Conservation (phyloP, 2,329 filamentous ascomycete species). For the Pseudopyricularia javanii region DNA sequence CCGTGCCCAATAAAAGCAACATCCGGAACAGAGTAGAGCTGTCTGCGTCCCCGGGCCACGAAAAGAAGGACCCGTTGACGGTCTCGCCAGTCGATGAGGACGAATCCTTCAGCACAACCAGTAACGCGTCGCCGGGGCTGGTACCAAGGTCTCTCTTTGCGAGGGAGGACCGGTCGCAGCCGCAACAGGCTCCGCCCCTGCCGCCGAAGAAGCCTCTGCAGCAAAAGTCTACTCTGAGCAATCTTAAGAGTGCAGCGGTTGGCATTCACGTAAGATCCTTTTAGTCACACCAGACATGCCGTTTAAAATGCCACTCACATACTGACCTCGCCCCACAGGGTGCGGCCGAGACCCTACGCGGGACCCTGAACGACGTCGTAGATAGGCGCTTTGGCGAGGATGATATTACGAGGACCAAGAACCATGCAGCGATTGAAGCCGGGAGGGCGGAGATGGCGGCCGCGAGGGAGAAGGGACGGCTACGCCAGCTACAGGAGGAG, state of each 20-base stretch:
- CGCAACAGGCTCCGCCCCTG: background rate
- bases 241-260: background rate
- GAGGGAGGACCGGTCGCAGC: background rate
- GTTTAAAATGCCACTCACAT: background rate
- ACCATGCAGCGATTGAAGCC: background rate
- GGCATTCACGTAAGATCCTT: slow-evolving; percentile 1
- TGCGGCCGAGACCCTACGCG: background rate
- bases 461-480: background rate
- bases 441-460: slow-evolving; percentile 1
- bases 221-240: background rate
- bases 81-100: background rate
- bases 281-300: background rate
- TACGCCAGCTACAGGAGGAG: background rate
- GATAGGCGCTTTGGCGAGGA: slow-evolving; percentile 1
- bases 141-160: background rate
- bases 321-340: background rate
- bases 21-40: slow-evolving; percentile 2
- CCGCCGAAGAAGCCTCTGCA: background rate
- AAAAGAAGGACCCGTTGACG: background rate
- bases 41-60: slow-evolving; percentile 1
- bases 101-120: background rate
- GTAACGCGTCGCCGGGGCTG: background rate
- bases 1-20: background rate
- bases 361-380: background rate
- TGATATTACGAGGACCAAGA: background rate